These are phyloP conservation scores for Venturia pyrina DNA, from an alignment of 2,329 filamentous ascomycete species.

Conservation along the genomic window DNA sequence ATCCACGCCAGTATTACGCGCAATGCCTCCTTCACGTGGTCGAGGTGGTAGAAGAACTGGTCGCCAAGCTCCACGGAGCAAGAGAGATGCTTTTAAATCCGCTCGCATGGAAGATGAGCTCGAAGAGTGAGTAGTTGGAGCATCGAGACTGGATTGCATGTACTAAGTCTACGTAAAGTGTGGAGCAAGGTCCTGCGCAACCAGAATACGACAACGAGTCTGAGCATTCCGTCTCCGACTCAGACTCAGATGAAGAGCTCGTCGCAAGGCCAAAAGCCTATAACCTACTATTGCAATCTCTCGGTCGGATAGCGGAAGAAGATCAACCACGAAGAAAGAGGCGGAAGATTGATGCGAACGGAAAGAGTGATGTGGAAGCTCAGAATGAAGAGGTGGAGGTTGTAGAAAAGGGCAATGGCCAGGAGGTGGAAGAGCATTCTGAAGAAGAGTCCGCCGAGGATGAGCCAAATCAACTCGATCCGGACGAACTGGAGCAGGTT, in stretches of 20 bases:
- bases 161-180: not conserved
- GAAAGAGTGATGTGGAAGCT: constrained; percentile 12
- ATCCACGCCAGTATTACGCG: constrained; percentile 15
- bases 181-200: constrained; percentile 4
- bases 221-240: not conserved
- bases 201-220: constrained; percentile 1
- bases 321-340: constrained; percentile 41
- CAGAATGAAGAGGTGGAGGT: constrained; percentile 13
- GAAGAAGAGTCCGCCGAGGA: constrained; percentile 16
- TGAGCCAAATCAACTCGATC: constrained; percentile 5
- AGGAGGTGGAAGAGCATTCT: not conserved
- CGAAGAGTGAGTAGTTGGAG: constrained; percentile 22
- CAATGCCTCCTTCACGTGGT: constrained; percentile 20
- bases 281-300: constrained; percentile 45
- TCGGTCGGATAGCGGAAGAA: constrained; percentile 33
- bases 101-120: constrained; percentile 22
- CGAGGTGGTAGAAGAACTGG: constrained; percentile 18
- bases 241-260: constrained; percentile 17
- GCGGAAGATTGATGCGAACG: constrained; percentile 34
- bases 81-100: constrained; percentile 14
- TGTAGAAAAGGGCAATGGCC: constrained; percentile 6
- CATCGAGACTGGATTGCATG: not conserved
- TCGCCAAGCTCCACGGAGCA: not conserved
- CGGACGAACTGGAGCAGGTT: constrained; percentile 30
- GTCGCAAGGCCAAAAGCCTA: constrained; percentile 32